Percentiles rank a stretch among this genome's conserved stretches.
phyloP scores from a whole-genome alignment of 768 basidiomycete species.

The Termitomyces sp. region DNA sequence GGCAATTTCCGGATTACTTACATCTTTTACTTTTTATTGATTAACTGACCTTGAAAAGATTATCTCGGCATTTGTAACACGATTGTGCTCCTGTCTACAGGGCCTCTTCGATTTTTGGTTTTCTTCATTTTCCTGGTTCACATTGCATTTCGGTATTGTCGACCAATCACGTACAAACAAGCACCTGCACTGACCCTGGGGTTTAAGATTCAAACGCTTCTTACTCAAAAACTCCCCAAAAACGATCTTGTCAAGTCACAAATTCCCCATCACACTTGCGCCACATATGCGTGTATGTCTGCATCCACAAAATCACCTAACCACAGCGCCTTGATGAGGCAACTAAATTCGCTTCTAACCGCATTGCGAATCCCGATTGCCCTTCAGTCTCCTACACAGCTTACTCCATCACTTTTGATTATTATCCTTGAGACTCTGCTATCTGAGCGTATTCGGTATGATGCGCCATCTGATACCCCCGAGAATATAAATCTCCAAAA shows the following conservation, averaged over 20 bases:
- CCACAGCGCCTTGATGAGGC: constrained; percentile 6
- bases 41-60: background rate
- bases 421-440: constrained; percentile 65
- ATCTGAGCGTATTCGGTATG: constrained; percentile 40
- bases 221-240: background rate
- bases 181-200: too few species aligned
- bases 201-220: background rate
- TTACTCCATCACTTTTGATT: constrained; percentile 68
- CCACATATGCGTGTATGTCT: constrained; percentile 16
- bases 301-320: background rate
- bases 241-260: background rate
- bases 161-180: background rate
- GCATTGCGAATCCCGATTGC: constrained; percentile 14
- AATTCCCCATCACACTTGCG: constrained; percentile 1
- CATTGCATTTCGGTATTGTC: background rate
- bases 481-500: constrained; percentile 43
- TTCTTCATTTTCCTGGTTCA: background rate
- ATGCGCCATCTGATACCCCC: constrained; percentile 17
- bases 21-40: background rate
- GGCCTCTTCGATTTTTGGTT: background rate
- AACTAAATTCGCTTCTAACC: constrained; percentile 12
- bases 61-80: background rate
- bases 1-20: background rate
- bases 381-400: constrained; percentile 48
- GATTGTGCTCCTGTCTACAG: background rate